A percentile compares a stretch with the other conserved stretches of the same genome.
phyloP scores from a whole-genome alignment of 2,329 filamentous ascomycete species.

The Fusarium sp. region DNA sequence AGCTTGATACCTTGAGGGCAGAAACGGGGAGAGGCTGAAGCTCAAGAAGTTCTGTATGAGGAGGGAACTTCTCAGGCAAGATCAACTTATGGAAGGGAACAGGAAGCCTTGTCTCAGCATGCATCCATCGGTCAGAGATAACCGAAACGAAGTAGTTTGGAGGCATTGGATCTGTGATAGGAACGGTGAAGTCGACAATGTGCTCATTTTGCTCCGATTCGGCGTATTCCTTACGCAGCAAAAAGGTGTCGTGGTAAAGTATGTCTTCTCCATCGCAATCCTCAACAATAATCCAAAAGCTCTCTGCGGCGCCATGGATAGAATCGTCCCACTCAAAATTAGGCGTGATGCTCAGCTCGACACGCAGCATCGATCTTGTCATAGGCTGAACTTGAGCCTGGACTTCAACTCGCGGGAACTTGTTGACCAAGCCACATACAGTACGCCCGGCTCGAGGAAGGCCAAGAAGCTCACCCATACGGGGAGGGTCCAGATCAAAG shows the following conservation, averaged over 20 bases:
- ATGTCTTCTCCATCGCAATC: slow-evolving; percentile 98
- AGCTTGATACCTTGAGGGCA: slow-evolving; percentile 87
- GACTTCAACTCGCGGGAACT: slow-evolving; percentile 92
- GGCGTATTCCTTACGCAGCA: slow-evolving; percentile 90
- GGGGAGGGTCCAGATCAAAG: slow-evolving; percentile 94
- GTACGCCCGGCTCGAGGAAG: slow-evolving; percentile 87
- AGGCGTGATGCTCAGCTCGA: slow-evolving; percentile 90
- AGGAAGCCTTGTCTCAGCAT: slow-evolving; percentile 91
- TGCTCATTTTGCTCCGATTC: slow-evolving; percentile 89
- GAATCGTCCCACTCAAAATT: slow-evolving; percentile 96
- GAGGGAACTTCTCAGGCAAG: slow-evolving; percentile 92
- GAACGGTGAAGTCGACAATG: slow-evolving; percentile 93
- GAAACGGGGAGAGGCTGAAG: slow-evolving; percentile 90
- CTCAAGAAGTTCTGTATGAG: slow-evolving; percentile 91
- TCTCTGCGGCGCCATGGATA: slow-evolving; percentile 87
- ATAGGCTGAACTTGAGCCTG: slow-evolving; percentile 95
- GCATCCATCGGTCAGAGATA: slow-evolving; percentile 97
- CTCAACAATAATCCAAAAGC: slow-evolving; percentile 97
- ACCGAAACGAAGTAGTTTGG: slow-evolving; percentile 98
- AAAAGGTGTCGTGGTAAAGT: slow-evolving; percentile 91
- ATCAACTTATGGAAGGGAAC: slow-evolving; percentile 96
- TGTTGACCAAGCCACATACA: slow-evolving; percentile 86
- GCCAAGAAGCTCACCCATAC: slow-evolving; percentile 93
- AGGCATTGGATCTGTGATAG: slow-evolving; percentile 96
- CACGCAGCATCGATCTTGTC: slow-evolving; percentile 89